phyloP scores from a whole-genome alignment of 2,329 filamentous ascomycete genomes.

The Simplicillium sp. region DNA sequence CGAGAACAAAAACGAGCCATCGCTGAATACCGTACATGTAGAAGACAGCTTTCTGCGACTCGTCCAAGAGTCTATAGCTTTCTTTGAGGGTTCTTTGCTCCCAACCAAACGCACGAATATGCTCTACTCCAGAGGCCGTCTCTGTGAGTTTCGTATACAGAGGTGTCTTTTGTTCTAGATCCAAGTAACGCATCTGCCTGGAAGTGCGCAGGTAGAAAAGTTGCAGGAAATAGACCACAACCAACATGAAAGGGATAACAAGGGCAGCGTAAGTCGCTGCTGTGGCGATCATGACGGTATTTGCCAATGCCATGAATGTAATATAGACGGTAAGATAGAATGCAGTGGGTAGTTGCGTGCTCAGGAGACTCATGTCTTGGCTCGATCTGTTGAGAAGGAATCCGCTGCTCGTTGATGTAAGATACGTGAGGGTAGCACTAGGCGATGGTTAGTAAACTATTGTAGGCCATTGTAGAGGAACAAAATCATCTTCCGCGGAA shows the following conservation, averaged over 20 bases:
- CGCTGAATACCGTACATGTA: neutral
- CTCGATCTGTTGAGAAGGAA: neutral
- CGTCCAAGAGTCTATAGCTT: neutral
- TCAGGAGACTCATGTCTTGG: neutral
- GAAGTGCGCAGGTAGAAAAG: neutral
- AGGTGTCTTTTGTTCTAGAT: neutral
- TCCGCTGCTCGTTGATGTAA: neutral
- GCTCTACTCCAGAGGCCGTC: neutral
- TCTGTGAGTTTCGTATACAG: neutral
- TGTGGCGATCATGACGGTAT: neutral
- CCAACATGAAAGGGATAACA: neutral
- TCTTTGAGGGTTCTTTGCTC: neutral
- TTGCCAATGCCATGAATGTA: neutral
- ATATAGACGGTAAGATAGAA: neutral
- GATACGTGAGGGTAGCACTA: neutral
- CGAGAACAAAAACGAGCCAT: neutral
- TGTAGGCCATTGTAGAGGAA: no score
- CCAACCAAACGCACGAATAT: neutral
- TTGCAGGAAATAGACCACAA: neutral
- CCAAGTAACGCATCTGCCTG: neutral
- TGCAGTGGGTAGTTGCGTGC: neutral
- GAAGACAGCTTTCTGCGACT: neutral
- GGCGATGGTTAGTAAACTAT: no score
- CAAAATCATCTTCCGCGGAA: no score
- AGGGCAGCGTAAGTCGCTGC: neutral